Evolutionary conservation across 768 basidiomycete genomes (phyloP), one percentile per base, ranked within the genome.

Genomic region (Trametes sanguinea): DNA sequence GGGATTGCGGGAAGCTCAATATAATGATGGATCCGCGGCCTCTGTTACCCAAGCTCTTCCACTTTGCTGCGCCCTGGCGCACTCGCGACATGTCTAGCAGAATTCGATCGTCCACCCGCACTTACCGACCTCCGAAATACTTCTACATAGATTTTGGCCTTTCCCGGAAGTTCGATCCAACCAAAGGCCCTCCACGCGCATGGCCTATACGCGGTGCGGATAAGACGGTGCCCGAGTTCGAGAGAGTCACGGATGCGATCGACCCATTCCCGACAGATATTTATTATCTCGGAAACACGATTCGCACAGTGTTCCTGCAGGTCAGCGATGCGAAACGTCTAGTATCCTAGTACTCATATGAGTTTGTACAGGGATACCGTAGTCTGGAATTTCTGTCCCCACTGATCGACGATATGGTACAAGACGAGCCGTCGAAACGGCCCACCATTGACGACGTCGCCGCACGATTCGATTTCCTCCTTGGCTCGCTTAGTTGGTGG

Each of bases 161-260:
- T 1, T 77, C 78, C 14, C 67, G 69, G 0, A 64, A 51, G 1
- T 79, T 74, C 46, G 66, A 60, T 1, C 72, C 76, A 0, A 50
- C 68, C 0, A 66, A 75, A 5, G 58, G 66, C 0, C 50, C 67
- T 0, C 76, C 77, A 0, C 62, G 61, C 0, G 75, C 73, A 35
- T 45, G 62, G 5, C 72, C 75, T 0, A 69, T 78, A 2, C 62
- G 64, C 7, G 81, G 80, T 0, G 80, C 76, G 2, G 81, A 85
- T 66, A 75, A 74, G 53, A 68, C 76, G 0, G 73, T 74, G 0
- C 76, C 76, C 1, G 76, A 77, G 58, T 74, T 73, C 55, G 63
- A 63, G 2, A 54, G 30, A 5, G 57, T 60, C 2, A 22, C 40
- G 10, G n/a, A 57, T 2, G 63, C 55, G 1, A 66, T 56, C 51